Evolutionary conservation across 306 rosid species (phyloP).

Genomic region (Casuarina cunninghamiana): DNA sequence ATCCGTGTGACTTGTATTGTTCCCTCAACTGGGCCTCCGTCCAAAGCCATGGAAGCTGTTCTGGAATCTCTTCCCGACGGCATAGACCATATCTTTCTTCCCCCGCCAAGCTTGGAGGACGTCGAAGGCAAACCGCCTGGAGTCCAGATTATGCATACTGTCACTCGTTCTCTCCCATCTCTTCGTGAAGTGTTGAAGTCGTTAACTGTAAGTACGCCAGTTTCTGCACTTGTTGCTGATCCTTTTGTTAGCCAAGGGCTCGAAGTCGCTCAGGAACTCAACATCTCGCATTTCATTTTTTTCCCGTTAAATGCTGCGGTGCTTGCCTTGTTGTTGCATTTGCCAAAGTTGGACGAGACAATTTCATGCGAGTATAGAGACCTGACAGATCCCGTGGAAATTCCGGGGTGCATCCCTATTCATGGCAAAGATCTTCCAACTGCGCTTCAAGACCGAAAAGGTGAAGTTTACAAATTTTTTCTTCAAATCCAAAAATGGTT

Average conservation of each 20-base stretch:
- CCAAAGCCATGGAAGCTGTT: too few relatives aligned
- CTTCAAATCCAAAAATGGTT: neutral
- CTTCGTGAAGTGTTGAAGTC: neutral
- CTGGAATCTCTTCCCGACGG: too few relatives aligned
- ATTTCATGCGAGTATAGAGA: too few relatives aligned
- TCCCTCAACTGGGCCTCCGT: neutral
- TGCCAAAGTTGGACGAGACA: neutral
- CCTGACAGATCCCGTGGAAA: constrained; percentile 1
- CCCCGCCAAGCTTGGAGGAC: too few relatives aligned
- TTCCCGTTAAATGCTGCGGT: neutral
- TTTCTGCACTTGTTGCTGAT: too few relatives aligned
- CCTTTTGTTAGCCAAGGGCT: too few relatives aligned
- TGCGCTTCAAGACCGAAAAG: constrained; percentile 1
- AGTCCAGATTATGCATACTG: neutral
- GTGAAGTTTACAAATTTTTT: constrained; percentile 6
- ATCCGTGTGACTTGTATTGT: neutral
- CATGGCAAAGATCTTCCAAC: constrained; percentile 20
- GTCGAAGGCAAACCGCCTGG: neutral
- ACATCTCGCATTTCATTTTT: constrained; percentile 20
- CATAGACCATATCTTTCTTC: too few relatives aligned
- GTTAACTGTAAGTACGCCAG: too few relatives aligned
- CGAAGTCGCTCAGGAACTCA: constrained; percentile 17
- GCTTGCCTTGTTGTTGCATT: constrained; percentile 1
- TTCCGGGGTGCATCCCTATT: constrained; percentile 38
- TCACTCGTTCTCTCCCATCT: neutral